Evolutionary conservation across 495 filamentous ascomycete genomes (phyloP).

Genomic region (Trichoderma virens): DNA sequence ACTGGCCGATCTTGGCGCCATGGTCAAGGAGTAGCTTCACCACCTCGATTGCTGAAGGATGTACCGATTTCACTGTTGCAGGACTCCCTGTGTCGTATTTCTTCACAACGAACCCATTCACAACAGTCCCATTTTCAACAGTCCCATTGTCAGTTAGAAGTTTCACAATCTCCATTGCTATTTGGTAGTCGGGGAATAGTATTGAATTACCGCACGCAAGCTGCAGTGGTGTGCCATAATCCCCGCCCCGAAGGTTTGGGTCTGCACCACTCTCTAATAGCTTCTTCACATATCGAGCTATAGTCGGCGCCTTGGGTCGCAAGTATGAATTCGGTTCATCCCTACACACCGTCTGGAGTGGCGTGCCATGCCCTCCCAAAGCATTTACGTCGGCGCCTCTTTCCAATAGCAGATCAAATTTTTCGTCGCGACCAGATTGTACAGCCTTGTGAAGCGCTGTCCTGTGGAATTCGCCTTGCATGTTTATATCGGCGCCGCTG

Average conservation of each 20-base stretch:
- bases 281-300: background rate
- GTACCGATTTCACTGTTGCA: background rate
- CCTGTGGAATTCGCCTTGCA: background rate
- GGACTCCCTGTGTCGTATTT: background rate
- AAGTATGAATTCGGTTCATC: background rate
- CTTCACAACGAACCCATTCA: too few relatives aligned
- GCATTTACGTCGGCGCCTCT: background rate
- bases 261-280: background rate
- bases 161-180: background rate
- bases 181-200: background rate
- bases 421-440: background rate
- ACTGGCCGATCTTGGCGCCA: background rate
- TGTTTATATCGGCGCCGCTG: background rate
- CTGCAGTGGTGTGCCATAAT: background rate
- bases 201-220: background rate
- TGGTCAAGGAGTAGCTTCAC: background rate
- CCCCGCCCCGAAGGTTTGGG: background rate
- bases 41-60: background rate
- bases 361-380: background rate
- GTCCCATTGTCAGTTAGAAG: too few relatives aligned
- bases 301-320: too few relatives aligned
- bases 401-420: background rate
- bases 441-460: background rate
- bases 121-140: too few relatives aligned
- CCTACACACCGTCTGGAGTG: background rate